A percentile compares a stretch with the other conserved stretches of the same genome.
phyloP scores from a whole-genome alignment of 495 filamentous ascomycete species.

The Articulospora tetracladia region DNA sequence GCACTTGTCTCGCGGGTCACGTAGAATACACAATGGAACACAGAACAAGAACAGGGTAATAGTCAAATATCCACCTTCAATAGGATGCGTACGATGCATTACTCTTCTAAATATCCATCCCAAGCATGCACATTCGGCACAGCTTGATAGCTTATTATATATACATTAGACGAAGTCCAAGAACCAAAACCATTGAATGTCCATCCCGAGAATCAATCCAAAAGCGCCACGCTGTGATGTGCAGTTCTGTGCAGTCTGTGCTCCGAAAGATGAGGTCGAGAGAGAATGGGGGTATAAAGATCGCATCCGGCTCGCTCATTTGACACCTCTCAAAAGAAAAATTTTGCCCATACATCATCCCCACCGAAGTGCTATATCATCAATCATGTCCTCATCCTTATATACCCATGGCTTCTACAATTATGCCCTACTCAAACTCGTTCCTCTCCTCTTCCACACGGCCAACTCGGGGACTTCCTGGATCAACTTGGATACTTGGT shows the following conservation, averaged over 20 bases:
- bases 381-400: slow-evolving; percentile 5
- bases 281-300: neutral
- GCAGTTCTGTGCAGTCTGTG: neutral
- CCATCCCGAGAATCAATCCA: too few species aligned
- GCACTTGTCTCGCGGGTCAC: too few species aligned
- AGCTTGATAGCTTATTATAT: neutral
- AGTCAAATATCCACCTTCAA: too few species aligned
- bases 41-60: too few species aligned
- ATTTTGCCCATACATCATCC: neutral
- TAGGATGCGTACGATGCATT: too few species aligned
- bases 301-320: neutral
- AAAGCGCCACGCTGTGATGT: neutral
- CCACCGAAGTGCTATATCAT: neutral
- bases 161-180: neutral
- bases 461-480: slow-evolving; percentile 25
- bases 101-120: too few species aligned
- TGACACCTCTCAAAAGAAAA: neutral
- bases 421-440: neutral
- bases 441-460: slow-evolving; percentile 4
- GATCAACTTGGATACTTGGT: slow-evolving; percentile 50
- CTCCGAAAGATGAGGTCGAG: neutral
- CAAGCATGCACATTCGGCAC: neutral
- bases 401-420: slow-evolving; percentile 2
- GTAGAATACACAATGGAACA: too few species aligned
- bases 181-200: too few species aligned